Base-by-base conservation (phyloP, 805 yeast species). In the Cyberlindnera amylophila region DNA sequence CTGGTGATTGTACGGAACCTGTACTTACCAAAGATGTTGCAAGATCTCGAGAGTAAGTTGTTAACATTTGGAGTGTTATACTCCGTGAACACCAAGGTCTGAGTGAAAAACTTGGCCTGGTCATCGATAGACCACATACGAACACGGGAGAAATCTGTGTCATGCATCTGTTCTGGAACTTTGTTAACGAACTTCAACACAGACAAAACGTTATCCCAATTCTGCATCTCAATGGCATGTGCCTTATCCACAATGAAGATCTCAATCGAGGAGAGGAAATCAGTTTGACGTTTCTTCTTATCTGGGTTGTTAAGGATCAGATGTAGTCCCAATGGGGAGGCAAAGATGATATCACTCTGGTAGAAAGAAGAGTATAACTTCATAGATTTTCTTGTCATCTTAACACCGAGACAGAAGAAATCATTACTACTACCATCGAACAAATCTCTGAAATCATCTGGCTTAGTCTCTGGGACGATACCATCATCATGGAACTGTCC, bases 121-220 rank as follows among this genome's bases (percentile, higher is more conserved):
- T 87, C 95, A 56, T 93, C 90, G 50, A 93, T 81, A 29, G 84
- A 81, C 95, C 96, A 90, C 84, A 86, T 83, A 54, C 96, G 75
- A 30, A 93, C 82, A 52, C 99, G 75, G 44, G 93, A 79, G 63
- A 93, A 93, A 64, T 93, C 99, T 13, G 95, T 84, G 44, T 80
- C 84, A 49, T 80, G 89, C 50, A 85, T 81, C 38, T 82, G 78
- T 49, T 78, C 77, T 6, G 98, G 98, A 35, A 89, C 78, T 42
- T 72, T 68, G 63, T 90, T 89, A 43, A 89, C 52, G 58, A 82
- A 80, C 49, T 80, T 79, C 52, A 82, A 67, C n/a, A 84, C 64
- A 13, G 81, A 80, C 24, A 62, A 63, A 8, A 93, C 73, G 64
- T 91, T 96, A 29, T 84, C 84, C 90, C 97, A 85, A 57, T 90